A percentile compares a stretch with the other conserved stretches of the same genome.
Evolutionary conservation across 2,329 filamentous ascomycete genomes (phyloP).

Genomic region (Sphaerulina populicola): DNA sequence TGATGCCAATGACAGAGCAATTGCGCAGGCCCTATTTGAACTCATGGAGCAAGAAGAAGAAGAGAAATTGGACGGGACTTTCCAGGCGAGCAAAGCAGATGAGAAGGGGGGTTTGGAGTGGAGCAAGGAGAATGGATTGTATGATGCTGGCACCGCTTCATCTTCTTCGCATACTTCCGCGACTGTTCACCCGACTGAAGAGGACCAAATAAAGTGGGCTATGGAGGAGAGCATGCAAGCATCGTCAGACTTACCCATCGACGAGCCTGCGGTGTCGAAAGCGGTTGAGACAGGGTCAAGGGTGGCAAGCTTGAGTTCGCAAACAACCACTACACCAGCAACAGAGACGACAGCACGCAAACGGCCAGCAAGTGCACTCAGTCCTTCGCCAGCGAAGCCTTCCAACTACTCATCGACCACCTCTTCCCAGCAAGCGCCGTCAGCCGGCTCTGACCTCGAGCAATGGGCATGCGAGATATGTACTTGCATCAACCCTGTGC

Average conservation of each 20-base stretch:
- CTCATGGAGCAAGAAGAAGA: conserved; percentile 71
- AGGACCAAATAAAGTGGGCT: conserved; percentile 34
- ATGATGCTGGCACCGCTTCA: conserved; percentile 20
- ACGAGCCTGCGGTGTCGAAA: conserved; percentile 5
- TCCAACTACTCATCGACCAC: background rate
- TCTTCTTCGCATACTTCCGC: conserved; percentile 1
- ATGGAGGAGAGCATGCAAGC: conserved; percentile 28
- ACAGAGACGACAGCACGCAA: background rate
- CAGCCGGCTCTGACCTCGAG: background rate
- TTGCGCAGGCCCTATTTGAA: conserved; percentile 77
- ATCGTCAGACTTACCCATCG: background rate
- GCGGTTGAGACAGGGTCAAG: background rate
- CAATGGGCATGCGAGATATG: conserved; percentile 55
- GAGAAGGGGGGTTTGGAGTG: conserved; percentile 35
- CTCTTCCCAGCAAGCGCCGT: background rate
- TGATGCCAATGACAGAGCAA: conserved; percentile 78
- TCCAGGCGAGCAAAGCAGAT: conserved; percentile 46
- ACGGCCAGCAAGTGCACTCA: conserved; percentile 2
- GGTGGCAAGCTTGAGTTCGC: background rate
- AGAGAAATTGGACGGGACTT: conserved; percentile 43
- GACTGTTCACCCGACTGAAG: conserved; percentile 24
- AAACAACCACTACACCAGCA: background rate
- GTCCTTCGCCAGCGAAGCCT: conserved; percentile 7
- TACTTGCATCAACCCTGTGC: conserved; percentile 54
- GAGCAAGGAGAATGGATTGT: conserved; percentile 33